Evolutionary conservation across 805 yeast species (phyloP).

Genomic region (Candida easanensis): DNA sequence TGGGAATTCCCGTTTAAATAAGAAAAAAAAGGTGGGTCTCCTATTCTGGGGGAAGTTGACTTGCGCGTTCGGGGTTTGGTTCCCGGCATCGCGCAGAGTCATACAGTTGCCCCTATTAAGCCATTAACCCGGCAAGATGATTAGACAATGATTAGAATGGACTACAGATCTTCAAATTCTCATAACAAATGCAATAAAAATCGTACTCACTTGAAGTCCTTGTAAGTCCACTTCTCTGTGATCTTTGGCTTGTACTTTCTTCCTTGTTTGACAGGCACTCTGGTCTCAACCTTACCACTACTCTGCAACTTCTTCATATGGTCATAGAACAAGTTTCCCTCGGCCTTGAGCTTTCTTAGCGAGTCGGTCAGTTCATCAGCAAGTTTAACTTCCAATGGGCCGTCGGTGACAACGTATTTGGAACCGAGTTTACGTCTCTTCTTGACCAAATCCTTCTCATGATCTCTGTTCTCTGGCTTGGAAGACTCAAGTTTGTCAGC

Average conservation of each 20-base stretch:
- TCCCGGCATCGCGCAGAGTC: too few relatives aligned
- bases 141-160: too few relatives aligned
- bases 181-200: too few relatives aligned
- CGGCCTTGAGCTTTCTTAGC: slow-evolving; percentile 80
- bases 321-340: slow-evolving; percentile 83
- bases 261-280: slow-evolving; percentile 62
- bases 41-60: too few relatives aligned
- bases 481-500: slow-evolving; percentile 24
- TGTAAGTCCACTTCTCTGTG: slow-evolving; percentile 91
- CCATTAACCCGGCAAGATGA: too few relatives aligned
- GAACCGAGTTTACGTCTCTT: slow-evolving; percentile 42
- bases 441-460: slow-evolving; percentile 16
- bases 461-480: slow-evolving; percentile 20
- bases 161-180: too few relatives aligned
- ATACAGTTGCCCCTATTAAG: too few relatives aligned
- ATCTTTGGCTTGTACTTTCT: slow-evolving; percentile 69
- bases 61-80: too few relatives aligned
- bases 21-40: too few relatives aligned
- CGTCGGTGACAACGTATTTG: slow-evolving; percentile 44
- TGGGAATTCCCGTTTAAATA: too few relatives aligned
- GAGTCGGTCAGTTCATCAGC: slow-evolving; percentile 87
- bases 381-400: slow-evolving; percentile 69
- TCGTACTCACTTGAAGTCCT: slow-evolving; percentile 75
- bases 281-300: slow-evolving; percentile 81
- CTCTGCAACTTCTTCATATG: slow-evolving; percentile 79